These are phyloP conservation scores for Halophytophthora batemanensis DNA, from an alignment of 352 stramenopile genomes.

Conservation along the genomic window DNA sequence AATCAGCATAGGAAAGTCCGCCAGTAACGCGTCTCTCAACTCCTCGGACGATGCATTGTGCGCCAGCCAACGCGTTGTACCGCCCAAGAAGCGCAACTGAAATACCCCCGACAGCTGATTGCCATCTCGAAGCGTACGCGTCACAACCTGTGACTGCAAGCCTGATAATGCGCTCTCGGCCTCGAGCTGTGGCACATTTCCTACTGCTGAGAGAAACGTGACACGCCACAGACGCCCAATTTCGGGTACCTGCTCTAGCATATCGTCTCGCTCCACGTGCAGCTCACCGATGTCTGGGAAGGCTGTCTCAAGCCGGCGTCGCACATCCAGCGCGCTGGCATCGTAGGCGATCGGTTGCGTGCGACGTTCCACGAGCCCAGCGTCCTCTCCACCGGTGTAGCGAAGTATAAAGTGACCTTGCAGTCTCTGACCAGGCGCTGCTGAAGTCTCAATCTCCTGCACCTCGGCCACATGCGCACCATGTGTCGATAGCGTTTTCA, in stretches of 20 bases:
- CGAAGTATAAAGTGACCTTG: conserved; percentile 72
- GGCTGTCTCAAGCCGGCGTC: conserved; percentile 46
- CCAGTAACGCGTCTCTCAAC: conserved; percentile 46
- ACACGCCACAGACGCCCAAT: conserved; percentile 85
- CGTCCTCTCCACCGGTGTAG: conserved; percentile 19
- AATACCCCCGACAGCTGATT: conserved; percentile 90
- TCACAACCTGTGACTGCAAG: conserved; percentile 60
- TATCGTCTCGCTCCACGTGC: conserved; percentile 51
- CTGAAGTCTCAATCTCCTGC: conserved; percentile 86
- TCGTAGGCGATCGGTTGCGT: conserved; percentile 73
- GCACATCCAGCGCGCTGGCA: conserved; percentile 57
- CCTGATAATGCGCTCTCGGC: conserved; percentile 73
- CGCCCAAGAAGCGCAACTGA: conserved; percentile 66
- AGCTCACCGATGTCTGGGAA: conserved; percentile 50
- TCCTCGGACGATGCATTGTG: conserved; percentile 68
- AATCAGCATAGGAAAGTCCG: conserved; percentile 50
- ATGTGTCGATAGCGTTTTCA: conserved; percentile 90
- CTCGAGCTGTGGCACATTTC: conserved; percentile 73
- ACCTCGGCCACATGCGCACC: conserved; percentile 87
- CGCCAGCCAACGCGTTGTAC: conserved; percentile 49
- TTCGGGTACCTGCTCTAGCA: conserved; percentile 49
- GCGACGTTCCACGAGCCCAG: background rate
- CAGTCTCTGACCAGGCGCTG: conserved; percentile 81
- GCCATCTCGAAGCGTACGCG: conserved; percentile 73
- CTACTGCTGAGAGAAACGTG: conserved; percentile 87